Evolutionary conservation across 2,329 filamentous ascomycete species (phyloP), one percentile per base, ranked within the genome.

Genomic region (Pseudogymnoascus sp.): DNA sequence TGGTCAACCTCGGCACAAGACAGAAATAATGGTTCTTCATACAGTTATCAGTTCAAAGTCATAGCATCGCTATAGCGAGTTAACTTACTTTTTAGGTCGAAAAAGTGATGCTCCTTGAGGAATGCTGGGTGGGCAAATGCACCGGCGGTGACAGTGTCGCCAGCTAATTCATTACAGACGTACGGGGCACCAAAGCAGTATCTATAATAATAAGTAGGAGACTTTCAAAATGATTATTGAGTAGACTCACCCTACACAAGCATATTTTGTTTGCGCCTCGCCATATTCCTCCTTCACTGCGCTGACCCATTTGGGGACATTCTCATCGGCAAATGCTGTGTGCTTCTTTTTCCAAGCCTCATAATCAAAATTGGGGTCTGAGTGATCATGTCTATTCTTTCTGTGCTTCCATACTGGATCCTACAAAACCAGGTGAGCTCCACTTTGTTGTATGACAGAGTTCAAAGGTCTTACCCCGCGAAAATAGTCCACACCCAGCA

Each of bases 61-160:
- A 8, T 2, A 22, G 11, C 12, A 6, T 28, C 28, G 28, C 20
- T n/a, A 25, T 20, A 14, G 8, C 20, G 39, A 30, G 32, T 8
- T n/a, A 3, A 65, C 72, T 63, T 22, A 74, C 74, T 66, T 59
- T 74, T 72, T 2, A 77, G 50, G 3, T 72, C 68, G 11, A 64
- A 63, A 60, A 80, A 78, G 61, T 80, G 76, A 25, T 72, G 68
- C 59, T 81, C 77, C 54, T 77, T 79, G 47, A 81, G 64, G 62
- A 78, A 76, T 0, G 79, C 75, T 1, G 79, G 79, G 63, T 81
- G 79, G 0, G 77, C 79, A 67, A 81, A 78, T 0, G 78, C 79
- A 1, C 79, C 79, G 1, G 71, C 79, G 1, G 69, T 67, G 5
- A 76, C 73, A 0, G 63, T 67, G 12, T 72, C 70, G 5, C 64